phyloP scores from a whole-genome alignment of 2,329 filamentous ascomycete genomes.

The Neonectria faginata region DNA sequence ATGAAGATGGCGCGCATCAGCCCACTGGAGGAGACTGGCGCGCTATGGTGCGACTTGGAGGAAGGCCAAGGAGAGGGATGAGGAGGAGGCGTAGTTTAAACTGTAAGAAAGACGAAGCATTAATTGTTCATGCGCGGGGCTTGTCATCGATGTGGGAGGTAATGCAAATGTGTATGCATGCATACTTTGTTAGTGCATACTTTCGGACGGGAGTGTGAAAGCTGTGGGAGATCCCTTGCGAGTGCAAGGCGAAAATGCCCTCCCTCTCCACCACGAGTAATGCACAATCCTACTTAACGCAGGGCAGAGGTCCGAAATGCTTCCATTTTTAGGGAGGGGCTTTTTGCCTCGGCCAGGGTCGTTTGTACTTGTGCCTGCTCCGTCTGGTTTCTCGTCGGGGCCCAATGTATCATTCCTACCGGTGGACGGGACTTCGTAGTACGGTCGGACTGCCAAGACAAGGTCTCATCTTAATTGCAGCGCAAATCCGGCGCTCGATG shows the following conservation, averaged over 20 bases:
- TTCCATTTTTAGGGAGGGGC: neutral
- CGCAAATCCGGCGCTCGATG: slow-evolving; percentile 25
- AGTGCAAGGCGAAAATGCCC: neutral
- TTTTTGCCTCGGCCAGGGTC: neutral
- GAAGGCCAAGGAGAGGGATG: neutral
- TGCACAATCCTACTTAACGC: neutral
- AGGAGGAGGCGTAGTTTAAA: neutral
- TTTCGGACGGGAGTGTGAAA: neutral
- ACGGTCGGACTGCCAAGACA: slow-evolving; percentile 39
- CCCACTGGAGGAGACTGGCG: slow-evolving; percentile 32
- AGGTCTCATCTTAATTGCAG: slow-evolving; percentile 47
- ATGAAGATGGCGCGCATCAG: slow-evolving; percentile 34
- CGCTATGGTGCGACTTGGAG: slow-evolving; percentile 20
- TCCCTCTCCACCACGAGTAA: neutral
- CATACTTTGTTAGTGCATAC: neutral
- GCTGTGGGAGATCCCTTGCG: neutral
- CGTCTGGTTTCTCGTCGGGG: slow-evolving; percentile 15
- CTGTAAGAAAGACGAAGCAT: neutral
- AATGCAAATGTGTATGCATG: neutral
- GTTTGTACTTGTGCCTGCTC: neutral
- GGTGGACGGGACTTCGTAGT: slow-evolving; percentile 30
- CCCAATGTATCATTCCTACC: slow-evolving; percentile 39
- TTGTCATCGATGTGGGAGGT: neutral
- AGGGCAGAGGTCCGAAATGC: neutral
- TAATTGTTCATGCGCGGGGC: neutral